phyloP scores from a whole-genome alignment of 805 yeast species.

The Citeromyces matritensis region DNA sequence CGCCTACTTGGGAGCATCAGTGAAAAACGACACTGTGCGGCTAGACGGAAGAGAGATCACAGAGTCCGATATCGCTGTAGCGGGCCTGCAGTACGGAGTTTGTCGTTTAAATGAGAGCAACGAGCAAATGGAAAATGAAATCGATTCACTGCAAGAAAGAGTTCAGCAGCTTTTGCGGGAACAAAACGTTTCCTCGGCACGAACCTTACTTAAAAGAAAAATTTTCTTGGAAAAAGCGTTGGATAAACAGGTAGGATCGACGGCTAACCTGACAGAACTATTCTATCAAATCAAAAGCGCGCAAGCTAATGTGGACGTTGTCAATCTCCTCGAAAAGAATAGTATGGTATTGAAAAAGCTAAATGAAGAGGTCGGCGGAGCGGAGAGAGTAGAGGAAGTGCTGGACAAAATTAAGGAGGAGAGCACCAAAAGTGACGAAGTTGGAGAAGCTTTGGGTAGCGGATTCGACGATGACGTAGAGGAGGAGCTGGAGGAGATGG shows the following conservation, averaged over 20 bases:
- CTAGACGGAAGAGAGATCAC: constrained; percentile 5
- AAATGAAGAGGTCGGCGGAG: constrained; percentile 7
- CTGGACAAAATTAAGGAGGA: constrained; percentile 8
- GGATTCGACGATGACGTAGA: constrained; percentile 5
- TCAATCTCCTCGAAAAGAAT: constrained; percentile 10
- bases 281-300: constrained; percentile 13
- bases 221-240: constrained; percentile 9
- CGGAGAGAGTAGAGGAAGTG: constrained; percentile 7
- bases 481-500: constrained; percentile 1
- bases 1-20: not conserved
- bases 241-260: not conserved
- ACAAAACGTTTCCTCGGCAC: constrained; percentile 6
- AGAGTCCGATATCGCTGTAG: constrained; percentile 1
- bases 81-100: not conserved
- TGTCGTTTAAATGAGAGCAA: not conserved
- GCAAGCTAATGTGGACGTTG: constrained; percentile 6
- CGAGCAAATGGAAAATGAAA: not conserved
- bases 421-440: constrained; percentile 7
- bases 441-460: constrained; percentile 2
- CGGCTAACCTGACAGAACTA: constrained; percentile 8
- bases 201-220: constrained; percentile 9
- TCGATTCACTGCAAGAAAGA: not conserved
- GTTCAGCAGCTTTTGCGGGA: not conserved
- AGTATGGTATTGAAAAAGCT: constrained; percentile 9
- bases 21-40: not conserved